Base-by-base conservation (phyloP, 2,329 filamentous ascomycete genomes). In the Colletotrichum melonis region DNA sequence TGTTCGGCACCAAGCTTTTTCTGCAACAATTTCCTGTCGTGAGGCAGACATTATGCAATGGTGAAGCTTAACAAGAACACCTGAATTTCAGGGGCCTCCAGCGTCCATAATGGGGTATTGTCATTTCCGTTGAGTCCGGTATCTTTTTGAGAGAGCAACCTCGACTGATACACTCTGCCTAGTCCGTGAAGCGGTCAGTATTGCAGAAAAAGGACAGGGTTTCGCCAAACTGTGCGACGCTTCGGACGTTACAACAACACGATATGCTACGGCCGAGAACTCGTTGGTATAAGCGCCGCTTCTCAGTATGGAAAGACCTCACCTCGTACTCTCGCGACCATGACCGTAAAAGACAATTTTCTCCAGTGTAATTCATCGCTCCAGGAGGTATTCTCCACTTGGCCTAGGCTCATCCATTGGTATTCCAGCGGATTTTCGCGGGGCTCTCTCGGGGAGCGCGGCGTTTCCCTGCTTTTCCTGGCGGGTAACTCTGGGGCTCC, bases 261-360 rank as follows among this genome's bases (percentile, higher is more conserved):
- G 38, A 42, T 16, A 55, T 26, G 30, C 56, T 67, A 71, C 68
- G 68, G 42, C 30, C 63, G 68, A 56, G 67, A 49, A 55, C 16
- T 67, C 42, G 11, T 26, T 19, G 63, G 22, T 42, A 19, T 32
- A 58, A 22, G 42, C 58, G 42, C 32, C 54, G 12, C 46, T 26
- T 14, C 46, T 35, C 38, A 7, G 38, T 42, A 42, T 19, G 38
- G 24, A 63, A 16, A 19, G n/a, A 59, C 57, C 58, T 72, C 69
- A 35, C 64, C 58, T 72, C 69, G 69, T 72, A 72, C 69, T 72
- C 69, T 72, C 65, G 54, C 66, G 59, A 60, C 66, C 55, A 69
- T 64, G 54, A 65, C 70, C 66, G 54, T 28, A 60, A 60, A 57
- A 19, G 46, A 59, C 46, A 35, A 28, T 30, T 28, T 52, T 65